Evolutionary conservation across 768 basidiomycete genomes (phyloP), one percentile per base, ranked within the genome.

Genomic region (Rossbeevera mucosa): DNA sequence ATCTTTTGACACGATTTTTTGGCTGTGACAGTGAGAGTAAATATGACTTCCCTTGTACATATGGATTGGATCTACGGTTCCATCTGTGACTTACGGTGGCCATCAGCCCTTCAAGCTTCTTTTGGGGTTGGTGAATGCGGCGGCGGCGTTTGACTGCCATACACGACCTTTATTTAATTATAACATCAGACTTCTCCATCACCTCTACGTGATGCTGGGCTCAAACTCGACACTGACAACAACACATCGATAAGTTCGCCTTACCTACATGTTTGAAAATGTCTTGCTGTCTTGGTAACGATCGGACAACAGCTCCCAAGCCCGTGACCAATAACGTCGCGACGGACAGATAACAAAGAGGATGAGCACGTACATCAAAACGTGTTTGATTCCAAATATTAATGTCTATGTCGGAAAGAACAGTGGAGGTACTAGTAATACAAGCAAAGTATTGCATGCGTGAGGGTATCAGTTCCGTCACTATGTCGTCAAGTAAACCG

Each of bases 391-490:
- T 49, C n/a, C 13, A 50, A 28, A 50, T 30, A 14, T 21, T 30
- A 7, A 16, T 46, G 16, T 63, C 62, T 57, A 44, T 7, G 48
- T 50, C 52, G 22, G 2, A 50, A 52, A 47, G 11, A 57, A 55
- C 53, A 53, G 45, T 4, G n/a, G n/a, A 18, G 36, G 36, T 31
- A 16, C 33, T 58, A 42, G 43, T 65, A 54, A 54, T 61, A 64
- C 61, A 66, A 44, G 46, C 51, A 57, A 51, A 33, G 18, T 50
- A 54, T 30, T 54, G 59, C 38, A 55, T 64, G 46, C 51, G 52
- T 61, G 50, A 11, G 64, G 63, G 64, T 64, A 64, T 64, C 64
- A 28, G 42, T 52, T 66, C 59, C 64, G 18, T 64, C 51, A 51
- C 47, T 33, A 43, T 30, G 45, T 51, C 58, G 42, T 63, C 49